Evolutionary conservation across 441 rosid genomes (phyloP).

Genomic region (Erodium moschatum): DNA sequence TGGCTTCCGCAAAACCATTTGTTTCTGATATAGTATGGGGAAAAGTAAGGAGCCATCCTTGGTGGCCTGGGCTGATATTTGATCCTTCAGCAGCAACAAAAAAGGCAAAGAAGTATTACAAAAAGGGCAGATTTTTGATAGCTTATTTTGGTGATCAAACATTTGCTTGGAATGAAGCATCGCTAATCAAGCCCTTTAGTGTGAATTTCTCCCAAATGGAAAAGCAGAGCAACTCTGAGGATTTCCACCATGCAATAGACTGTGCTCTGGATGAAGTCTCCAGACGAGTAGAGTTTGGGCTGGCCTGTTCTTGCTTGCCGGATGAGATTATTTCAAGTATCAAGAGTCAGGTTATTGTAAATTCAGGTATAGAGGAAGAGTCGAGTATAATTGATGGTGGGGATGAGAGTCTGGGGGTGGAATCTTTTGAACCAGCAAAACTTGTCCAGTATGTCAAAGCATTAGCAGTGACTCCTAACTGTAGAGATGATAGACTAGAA

Average conservation of each 20-base stretch:
- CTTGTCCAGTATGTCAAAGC: constrained; percentile 37
- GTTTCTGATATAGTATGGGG: constrained; percentile 74
- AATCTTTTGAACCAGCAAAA: constrained; percentile 44
- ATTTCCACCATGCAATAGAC: constrained; percentile 49
- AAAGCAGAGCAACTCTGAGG: constrained; percentile 44
- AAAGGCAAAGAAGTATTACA: constrained; percentile 53
- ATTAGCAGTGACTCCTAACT: constrained; percentile 37
- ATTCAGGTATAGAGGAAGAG: constrained; percentile 52
- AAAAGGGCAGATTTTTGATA: constrained; percentile 43
- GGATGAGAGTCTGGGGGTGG: constrained; percentile 38
- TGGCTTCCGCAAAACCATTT: constrained; percentile 19
- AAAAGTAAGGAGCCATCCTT: constrained; percentile 79
- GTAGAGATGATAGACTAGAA: constrained; percentile 40
- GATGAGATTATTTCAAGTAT: constrained; percentile 36
- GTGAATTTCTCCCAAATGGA: constrained; percentile 49
- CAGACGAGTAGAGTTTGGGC: constrained; percentile 59
- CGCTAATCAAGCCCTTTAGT: constrained; percentile 54
- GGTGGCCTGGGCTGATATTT: constrained; percentile 90
- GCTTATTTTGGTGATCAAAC: constrained; percentile 70
- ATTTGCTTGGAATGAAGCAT: constrained; percentile 65
- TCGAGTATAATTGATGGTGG: constrained; percentile 33
- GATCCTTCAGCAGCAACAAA: constrained; percentile 46
- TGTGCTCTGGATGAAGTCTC: constrained; percentile 67
- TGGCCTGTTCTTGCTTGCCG: constrained; percentile 62
- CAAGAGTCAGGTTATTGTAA: constrained; percentile 43